Percentiles rank a stretch among this genome's conserved stretches.
These are phyloP conservation scores for Rostrohypoxylon terebratum DNA, from an alignment of 495 filamentous ascomycete species.

Conservation along the genomic window DNA sequence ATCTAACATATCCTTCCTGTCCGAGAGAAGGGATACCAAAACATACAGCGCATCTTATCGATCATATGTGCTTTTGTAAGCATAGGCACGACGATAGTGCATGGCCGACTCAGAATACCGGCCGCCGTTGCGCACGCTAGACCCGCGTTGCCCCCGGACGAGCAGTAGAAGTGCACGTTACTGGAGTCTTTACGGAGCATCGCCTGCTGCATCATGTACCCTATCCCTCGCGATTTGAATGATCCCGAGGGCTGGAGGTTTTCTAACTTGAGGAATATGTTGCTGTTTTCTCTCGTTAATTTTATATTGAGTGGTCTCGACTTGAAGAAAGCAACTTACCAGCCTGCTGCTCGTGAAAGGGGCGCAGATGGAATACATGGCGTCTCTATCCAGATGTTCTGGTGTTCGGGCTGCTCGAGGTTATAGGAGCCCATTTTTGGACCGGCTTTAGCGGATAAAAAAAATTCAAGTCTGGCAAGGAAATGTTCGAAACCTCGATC, in stretches of 20 bases:
- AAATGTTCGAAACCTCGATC: background rate
- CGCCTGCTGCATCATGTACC: slow-evolving; percentile 76
- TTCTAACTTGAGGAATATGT: slow-evolving; percentile 93
- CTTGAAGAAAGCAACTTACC: slow-evolving; percentile 58
- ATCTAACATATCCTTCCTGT: background rate
- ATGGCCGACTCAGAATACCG: slow-evolving; percentile 70
- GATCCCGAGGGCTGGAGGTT: slow-evolving; percentile 92
- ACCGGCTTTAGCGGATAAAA: background rate
- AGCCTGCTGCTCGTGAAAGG: slow-evolving; percentile 78
- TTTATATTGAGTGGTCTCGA: background rate
- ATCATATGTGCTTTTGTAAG: slow-evolving; percentile 78
- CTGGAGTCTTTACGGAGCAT: slow-evolving; percentile 50
- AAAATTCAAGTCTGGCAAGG: background rate
- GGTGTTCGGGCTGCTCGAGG: slow-evolving; percentile 51
- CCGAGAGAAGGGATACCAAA: background rate
- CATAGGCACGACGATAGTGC: slow-evolving; percentile 84
- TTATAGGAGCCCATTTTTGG: slow-evolving; percentile 54
- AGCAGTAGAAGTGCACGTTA: slow-evolving; percentile 84
- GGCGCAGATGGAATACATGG: slow-evolving; percentile 75
- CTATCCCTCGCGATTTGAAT: slow-evolving; percentile 95
- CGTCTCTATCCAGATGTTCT: slow-evolving; percentile 76
- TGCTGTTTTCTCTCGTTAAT: slow-evolving; percentile 54
- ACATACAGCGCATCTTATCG: slow-evolving; percentile 67
- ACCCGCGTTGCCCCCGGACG: slow-evolving; percentile 90
- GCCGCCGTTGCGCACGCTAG: slow-evolving; percentile 89